Evolutionary conservation across 768 basidiomycete genomes (phyloP).

Genomic region (Termitomyces sp.): DNA sequence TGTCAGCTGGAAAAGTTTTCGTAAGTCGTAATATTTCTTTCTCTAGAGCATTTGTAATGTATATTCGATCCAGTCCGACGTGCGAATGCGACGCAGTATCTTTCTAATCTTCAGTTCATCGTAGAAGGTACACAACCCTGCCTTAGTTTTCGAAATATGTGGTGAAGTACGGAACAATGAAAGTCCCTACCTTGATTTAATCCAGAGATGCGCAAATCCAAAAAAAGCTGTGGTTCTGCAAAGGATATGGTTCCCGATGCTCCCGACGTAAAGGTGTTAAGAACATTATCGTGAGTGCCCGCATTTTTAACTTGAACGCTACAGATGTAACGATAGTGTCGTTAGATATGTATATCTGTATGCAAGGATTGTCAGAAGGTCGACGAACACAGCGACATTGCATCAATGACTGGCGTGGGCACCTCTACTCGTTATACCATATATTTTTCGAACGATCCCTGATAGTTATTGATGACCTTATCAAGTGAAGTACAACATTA

Average conservation of each 20-base stretch:
- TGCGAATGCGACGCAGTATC: not conserved
- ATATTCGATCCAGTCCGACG: not conserved
- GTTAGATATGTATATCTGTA: not conserved
- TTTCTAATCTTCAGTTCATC: not conserved
- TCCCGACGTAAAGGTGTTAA: not conserved
- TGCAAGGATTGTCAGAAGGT: not conserved
- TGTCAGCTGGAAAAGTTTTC: not conserved
- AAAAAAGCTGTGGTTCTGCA: not conserved
- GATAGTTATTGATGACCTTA: not conserved
- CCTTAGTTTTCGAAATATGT: not conserved
- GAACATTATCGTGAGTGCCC: not conserved
- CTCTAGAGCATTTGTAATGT: not conserved
- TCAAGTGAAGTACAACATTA: not conserved
- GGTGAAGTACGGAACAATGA: too few relatives aligned
- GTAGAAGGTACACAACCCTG: not conserved
- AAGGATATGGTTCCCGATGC: not conserved
- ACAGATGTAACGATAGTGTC: not conserved
- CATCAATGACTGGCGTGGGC: not conserved
- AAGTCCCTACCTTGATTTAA: not conserved
- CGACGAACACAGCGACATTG: not conserved
- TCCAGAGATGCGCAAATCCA: not conserved
- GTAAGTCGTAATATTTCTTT: not conserved
- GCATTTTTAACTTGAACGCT: not conserved
- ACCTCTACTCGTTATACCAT: not conserved
- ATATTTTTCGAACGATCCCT: not conserved